Evolutionary conservation across 2,329 filamentous ascomycete genomes (phyloP).

Genomic region (Biscogniauxia marginata): DNA sequence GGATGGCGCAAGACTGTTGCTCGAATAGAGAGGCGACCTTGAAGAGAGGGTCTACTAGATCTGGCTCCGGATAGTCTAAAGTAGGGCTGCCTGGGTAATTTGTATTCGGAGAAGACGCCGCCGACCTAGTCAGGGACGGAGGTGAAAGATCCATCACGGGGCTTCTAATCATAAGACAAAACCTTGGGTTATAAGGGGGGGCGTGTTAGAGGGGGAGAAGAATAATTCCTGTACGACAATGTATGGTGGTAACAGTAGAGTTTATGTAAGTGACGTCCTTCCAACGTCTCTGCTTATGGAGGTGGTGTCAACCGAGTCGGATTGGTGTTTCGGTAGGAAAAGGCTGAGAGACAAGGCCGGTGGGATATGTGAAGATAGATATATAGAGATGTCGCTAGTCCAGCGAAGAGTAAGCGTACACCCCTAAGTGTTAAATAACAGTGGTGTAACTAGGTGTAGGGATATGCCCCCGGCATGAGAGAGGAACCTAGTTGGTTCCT

Average conservation of each 20-base stretch:
- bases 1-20: conserved; percentile 39
- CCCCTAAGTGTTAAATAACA: neutral
- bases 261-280: neutral
- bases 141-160: conserved; percentile 49
- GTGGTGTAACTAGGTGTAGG: neutral
- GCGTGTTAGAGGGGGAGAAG: neutral
- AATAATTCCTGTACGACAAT: neutral
- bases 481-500: neutral
- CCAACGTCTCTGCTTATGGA: neutral
- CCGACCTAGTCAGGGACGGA: conserved; percentile 45
- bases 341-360: neutral
- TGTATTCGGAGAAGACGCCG: conserved; percentile 43
- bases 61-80: conserved; percentile 47
- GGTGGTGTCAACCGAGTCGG: neutral
- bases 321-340: neutral
- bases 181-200: neutral
- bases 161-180: neutral
- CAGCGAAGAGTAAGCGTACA: neutral
- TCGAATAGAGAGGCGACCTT: conserved; percentile 43
- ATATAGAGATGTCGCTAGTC: neutral
- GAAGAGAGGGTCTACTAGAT: conserved; percentile 42
- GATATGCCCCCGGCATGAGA: neutral
- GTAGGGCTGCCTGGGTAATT: conserved; percentile 43
- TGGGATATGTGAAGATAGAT: neutral
- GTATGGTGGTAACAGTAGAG: neutral